A percentile compares a stretch with the other conserved stretches of the same genome.
These are phyloP conservation scores for Kwoniella shandongensis DNA, from an alignment of 768 basidiomycete species.

Conservation along the genomic window DNA sequence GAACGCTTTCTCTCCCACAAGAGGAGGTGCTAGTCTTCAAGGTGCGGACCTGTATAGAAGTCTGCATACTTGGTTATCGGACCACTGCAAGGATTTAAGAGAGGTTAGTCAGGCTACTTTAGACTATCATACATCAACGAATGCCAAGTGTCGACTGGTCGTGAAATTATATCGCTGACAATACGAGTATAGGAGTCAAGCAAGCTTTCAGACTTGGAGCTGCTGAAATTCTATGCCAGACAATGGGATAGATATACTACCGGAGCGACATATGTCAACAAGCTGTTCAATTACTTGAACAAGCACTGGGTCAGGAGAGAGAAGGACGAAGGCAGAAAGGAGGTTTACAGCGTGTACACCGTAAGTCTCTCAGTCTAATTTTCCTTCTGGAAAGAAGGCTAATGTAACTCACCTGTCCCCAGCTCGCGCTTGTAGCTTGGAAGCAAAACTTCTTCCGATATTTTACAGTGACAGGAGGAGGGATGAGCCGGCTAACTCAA, in stretches of 20 bases:
- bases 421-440: constrained; percentile 97
- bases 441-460: constrained; percentile 75
- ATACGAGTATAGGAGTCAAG: constrained; percentile 65
- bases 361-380: constrained; percentile 58
- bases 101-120: constrained; percentile 58
- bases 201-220: constrained; percentile 74
- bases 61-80: constrained; percentile 83
- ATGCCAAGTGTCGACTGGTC: constrained; percentile 1
- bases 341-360: constrained; percentile 93
- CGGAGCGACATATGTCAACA: constrained; percentile 95
- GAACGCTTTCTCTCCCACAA: constrained; percentile 17
- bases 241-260: constrained; percentile 98
- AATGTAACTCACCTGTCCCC: constrained; percentile 1
- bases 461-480: constrained; percentile 15
- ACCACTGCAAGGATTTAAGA: constrained; percentile 69
- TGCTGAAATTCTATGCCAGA: constrained; percentile 82
- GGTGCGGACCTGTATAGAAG: constrained; percentile 96
- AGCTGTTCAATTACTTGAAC: constrained; percentile 95
- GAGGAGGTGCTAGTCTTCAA: constrained; percentile 83
- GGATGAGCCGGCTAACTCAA: constrained; percentile 71
- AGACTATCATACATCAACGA: too few relatives aligned
- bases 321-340: constrained; percentile 92
- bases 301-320: constrained; percentile 99
- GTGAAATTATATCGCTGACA: constrained; percentile 1
- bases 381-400: too few relatives aligned